Evolutionary conservation across 2,329 filamentous ascomycete species (phyloP), one percentile per base, ranked within the genome.

Genomic region (Nannizzia gypsea): DNA sequence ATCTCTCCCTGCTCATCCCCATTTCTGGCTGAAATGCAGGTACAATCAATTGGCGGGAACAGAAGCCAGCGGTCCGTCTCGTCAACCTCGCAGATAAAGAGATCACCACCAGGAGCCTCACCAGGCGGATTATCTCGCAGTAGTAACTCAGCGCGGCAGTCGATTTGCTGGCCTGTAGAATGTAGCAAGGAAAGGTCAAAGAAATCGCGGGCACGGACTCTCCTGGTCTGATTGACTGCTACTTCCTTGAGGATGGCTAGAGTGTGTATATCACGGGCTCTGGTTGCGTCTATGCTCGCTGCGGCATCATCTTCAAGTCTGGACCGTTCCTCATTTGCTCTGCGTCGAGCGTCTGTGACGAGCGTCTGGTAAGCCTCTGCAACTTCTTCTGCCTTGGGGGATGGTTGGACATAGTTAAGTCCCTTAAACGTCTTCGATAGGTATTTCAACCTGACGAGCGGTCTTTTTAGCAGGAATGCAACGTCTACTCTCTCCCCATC

Each of bases 31-130:
- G 93, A 97, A 20, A 95, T 81, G 62, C 83, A 81, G 38, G 80
- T 78, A 64, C 83, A 80, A 17, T 85, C 80, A n/a, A 96, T 80
- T 0, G 93, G 92, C n/a, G 91, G 88, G 68, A 99, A 96, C 0
- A 99, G 80, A 3, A 99, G 81, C 84, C 90, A 97, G 58, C 84
- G 83, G 13, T 87, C 84, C 4, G 81, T 80, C 58, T 83, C 81
- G 50, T 90, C 90, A n/a, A 90, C 84, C 72, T 97, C 91, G 65
- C 92, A 91, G 60, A 99, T 87, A 22, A 99, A 81, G n/a, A 99
- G 71, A 71, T 99, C 93, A 5, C 92, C 90, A 56, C 82, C 77
- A 63, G 86, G 82, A 2, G 82, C 81, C 38, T 81, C 79, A 56
- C 83, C 81, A n/a, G 81, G 78, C 24, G 84, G 79, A 66, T 89